Percentiles rank a stretch among this genome's conserved stretches.
Conservation (phyloP, 306 rosid species). For the Cicer pinnatifidum region DNA sequence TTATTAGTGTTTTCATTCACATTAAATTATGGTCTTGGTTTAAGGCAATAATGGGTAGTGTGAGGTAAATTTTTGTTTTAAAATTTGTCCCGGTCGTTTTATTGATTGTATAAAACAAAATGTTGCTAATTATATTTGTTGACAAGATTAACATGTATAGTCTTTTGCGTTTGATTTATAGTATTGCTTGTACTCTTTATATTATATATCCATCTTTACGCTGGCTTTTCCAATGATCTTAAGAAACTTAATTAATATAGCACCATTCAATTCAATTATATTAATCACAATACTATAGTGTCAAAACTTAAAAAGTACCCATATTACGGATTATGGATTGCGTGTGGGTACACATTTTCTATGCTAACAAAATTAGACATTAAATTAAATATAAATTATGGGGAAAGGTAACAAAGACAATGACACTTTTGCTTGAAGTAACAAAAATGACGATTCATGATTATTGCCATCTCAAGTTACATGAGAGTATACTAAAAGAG, state of each 20-base stretch:
- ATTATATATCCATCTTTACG: too few species aligned
- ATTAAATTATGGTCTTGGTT: too few species aligned
- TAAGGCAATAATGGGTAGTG: too few species aligned
- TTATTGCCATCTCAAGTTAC: constrained; percentile 41
- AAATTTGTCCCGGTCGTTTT: too few species aligned
- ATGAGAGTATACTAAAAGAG: constrained; percentile 44
- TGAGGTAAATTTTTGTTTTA: too few species aligned
- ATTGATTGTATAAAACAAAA: too few species aligned
- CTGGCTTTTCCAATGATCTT: constrained; percentile 22
- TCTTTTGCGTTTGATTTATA: too few species aligned
- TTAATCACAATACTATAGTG: constrained; percentile 20
- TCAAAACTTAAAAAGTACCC: constrained; percentile 10
- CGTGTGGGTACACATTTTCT: constrained; percentile 23
- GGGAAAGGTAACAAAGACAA: constrained; percentile 42
- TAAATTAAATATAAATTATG: constrained; percentile 23
- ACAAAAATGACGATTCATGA: constrained; percentile 40
- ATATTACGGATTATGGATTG: constrained; percentile 38
- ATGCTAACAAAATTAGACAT: constrained; percentile 9
- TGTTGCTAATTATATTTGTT: too few species aligned
- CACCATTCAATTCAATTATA: constrained; percentile 7
- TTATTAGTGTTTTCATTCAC: too few species aligned
- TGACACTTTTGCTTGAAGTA: constrained; percentile 51
- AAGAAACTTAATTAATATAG: constrained; percentile 22
- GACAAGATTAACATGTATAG: too few species aligned
- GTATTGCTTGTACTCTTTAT: too few species aligned